These are phyloP conservation scores for Cladophialophora carrionii DNA, from an alignment of 2,329 filamentous ascomycete species.

Conservation along the genomic window DNA sequence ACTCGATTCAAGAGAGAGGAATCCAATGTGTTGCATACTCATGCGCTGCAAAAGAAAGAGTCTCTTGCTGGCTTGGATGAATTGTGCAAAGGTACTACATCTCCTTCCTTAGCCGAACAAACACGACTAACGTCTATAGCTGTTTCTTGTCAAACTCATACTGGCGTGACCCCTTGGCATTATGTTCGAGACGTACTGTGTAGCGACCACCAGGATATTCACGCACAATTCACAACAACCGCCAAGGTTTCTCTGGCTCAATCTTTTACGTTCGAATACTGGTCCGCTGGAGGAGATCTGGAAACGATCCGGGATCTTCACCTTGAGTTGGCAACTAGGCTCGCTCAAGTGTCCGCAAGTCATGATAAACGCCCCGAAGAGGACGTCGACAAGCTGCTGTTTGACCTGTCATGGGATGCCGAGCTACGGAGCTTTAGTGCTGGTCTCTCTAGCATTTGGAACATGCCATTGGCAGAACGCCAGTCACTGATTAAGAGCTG, in stretches of 20 bases:
- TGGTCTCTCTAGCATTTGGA: slow-evolving; percentile 33
- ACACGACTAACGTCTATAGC: slow-evolving; percentile 13
- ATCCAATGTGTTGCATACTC: background rate
- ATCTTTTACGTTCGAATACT: slow-evolving; percentile 39
- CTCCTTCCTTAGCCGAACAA: background rate
- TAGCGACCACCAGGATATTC: slow-evolving; percentile 20
- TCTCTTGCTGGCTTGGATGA: slow-evolving; percentile 20
- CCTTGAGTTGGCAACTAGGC: slow-evolving; percentile 35
- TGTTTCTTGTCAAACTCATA: slow-evolving; percentile 22
- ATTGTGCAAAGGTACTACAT: slow-evolving; percentile 29
- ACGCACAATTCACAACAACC: slow-evolving; percentile 30
- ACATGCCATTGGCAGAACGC: slow-evolving; percentile 29
- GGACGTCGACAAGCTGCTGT: slow-evolving; percentile 21
- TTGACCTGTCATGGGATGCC: slow-evolving; percentile 27
- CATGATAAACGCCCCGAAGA: slow-evolving; percentile 4
- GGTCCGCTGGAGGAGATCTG: slow-evolving; percentile 40
- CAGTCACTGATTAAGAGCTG: slow-evolving; percentile 30
- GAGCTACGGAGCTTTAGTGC: slow-evolving; percentile 18
- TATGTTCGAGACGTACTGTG: slow-evolving; percentile 25
- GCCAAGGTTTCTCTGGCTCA: slow-evolving; percentile 20
- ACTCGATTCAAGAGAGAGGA: slow-evolving; percentile 22
- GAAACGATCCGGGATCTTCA: slow-evolving; percentile 37
- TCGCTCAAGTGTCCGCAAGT: slow-evolving; percentile 10
- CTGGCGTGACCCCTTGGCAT: slow-evolving; percentile 27
- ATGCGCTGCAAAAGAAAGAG: slow-evolving; percentile 17